A percentile compares a stretch with the other conserved stretches of the same genome.
phyloP scores from a whole-genome alignment of 2,329 filamentous ascomycete species.

The Chalaropsis ovoidea region DNA sequence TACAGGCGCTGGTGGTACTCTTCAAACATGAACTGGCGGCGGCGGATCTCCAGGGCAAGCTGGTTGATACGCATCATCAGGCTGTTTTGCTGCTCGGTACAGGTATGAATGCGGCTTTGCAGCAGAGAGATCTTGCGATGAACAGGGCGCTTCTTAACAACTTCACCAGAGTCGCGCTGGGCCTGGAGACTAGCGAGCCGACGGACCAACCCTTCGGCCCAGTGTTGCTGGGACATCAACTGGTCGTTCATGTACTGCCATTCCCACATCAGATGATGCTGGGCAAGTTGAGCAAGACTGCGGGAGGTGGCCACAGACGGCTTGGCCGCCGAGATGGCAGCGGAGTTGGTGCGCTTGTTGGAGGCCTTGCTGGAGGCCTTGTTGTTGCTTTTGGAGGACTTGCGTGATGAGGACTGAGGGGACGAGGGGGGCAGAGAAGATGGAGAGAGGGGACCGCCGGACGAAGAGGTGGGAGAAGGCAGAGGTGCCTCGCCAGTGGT shows the following conservation, averaged over 20 bases:
- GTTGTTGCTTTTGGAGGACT: neutral
- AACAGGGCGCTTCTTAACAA: conserved; percentile 17
- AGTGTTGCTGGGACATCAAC: conserved; percentile 17
- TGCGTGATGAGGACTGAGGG: neutral
- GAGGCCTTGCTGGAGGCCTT: neutral
- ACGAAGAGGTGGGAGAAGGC: neutral
- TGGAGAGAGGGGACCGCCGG: neutral
- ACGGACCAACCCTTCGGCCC: conserved; percentile 20
- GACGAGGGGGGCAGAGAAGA: conserved; percentile 8
- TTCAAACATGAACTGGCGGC: conserved; percentile 22
- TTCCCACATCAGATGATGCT: conserved; percentile 10
- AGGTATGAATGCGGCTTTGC: conserved; percentile 18
- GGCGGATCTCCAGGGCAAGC: conserved; percentile 23
- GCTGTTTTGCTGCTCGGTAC: conserved; percentile 21
- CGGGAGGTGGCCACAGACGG: neutral
- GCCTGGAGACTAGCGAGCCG: conserved; percentile 21
- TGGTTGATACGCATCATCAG: conserved; percentile 23
- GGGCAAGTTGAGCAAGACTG: conserved; percentile 19
- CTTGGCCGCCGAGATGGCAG: neutral
- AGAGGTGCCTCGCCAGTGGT: neutral
- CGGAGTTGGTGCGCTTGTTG: neutral
- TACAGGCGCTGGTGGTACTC: conserved; percentile 22
- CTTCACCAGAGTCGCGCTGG: conserved; percentile 17
- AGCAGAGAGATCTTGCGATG: conserved; percentile 21
- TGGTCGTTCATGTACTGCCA: conserved; percentile 23